Evolutionary conservation across 1,284 basidiomycete genomes (phyloP), one percentile per base, ranked within the genome.

Genomic region (Boletellus deceptivus): DNA sequence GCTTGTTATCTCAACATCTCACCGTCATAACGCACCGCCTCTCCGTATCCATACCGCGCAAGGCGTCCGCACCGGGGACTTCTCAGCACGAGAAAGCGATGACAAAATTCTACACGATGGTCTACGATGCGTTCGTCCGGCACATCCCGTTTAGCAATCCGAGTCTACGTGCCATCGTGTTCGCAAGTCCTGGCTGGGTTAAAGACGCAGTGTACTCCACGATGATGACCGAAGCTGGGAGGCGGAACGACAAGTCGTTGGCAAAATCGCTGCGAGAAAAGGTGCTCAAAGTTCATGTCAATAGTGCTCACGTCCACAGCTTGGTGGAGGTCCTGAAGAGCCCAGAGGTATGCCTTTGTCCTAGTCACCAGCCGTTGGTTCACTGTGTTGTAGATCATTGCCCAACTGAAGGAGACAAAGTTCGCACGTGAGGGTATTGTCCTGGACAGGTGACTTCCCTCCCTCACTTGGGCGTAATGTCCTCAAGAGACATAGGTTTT

Each of bases 181-280:
- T 99, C 58, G 97, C 97, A 6, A 95, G 91, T 56, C 96, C 97
- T 6, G 97, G 96, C 1, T 98, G 97, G 82, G 90, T 95, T 18
- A 83, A 90, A 64, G 97, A 99, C 59, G 77, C 87, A 1, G 90
- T 98, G 4, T 88, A 86, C 67, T 91, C 95, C 55, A 90, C 87
- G 67, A 83, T 98, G 67, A 77, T 93, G 62, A 77, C 80, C 27
- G 91, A 97, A 72, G 92, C 94, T 0, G 79, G 78, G 25, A 79
- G 82, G 56, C 83, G 89, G 41, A 85, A 85, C 13, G 96, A 99
- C 72, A 99, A 98, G 69, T 64, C 79, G 0, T 72, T 99, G 16
- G 73, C 90, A 36, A 79, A 83, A 56, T 83, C 88, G 3, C 63
- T 83, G 58, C 79, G 86, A 56, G 81, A 90, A 55, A 98, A 98